Evolutionary conservation across 345 rosid genomes (phyloP).

Genomic region (Eucalyptus albens): DNA sequence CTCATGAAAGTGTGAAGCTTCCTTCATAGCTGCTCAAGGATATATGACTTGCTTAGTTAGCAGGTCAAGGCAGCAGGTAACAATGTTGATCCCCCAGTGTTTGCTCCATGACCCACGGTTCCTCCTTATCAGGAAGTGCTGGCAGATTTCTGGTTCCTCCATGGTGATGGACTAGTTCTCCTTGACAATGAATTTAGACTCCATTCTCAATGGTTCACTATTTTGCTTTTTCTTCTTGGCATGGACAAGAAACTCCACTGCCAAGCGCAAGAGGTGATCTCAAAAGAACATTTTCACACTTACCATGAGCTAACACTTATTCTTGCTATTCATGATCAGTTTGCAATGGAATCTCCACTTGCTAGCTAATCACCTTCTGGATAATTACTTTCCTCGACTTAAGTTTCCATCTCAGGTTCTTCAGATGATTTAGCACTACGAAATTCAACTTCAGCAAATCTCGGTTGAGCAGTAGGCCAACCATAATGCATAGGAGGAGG

Average conservation of each 20-base stretch:
- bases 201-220: background rate
- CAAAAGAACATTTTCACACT: background rate
- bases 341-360: background rate
- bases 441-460: background rate
- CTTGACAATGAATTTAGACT: background rate
- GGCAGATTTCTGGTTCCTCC: background rate
- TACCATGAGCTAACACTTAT: background rate
- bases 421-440: background rate
- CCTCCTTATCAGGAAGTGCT: background rate
- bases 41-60: background rate
- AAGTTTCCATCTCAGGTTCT: background rate
- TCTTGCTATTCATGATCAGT: background rate
- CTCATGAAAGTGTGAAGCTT: background rate
- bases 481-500: background rate
- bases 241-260: background rate
- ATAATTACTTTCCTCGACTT: background rate
- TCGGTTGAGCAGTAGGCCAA: background rate
- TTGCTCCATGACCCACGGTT: background rate
- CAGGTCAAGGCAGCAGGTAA: background rate
- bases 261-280: background rate
- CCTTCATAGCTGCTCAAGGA: background rate
- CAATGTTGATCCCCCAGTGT: background rate
- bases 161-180: background rate
- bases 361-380: background rate
- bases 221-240: background rate